These are phyloP conservation scores for Alternaria conjuncta DNA, from an alignment of 2,329 filamentous ascomycete genomes.

Conservation along the genomic window DNA sequence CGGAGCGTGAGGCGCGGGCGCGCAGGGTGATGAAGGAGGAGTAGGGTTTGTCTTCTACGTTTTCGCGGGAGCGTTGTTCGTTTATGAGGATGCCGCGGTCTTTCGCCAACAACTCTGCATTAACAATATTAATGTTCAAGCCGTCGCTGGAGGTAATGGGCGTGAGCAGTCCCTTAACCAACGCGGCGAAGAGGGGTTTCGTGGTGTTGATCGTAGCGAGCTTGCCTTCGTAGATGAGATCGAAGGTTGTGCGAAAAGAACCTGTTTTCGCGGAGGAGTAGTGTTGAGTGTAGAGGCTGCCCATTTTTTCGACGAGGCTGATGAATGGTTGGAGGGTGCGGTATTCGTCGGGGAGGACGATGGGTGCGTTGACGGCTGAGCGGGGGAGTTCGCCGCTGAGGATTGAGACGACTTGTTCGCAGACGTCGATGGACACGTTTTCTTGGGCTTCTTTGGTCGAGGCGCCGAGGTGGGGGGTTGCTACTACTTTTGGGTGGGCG, in stretches of 20 bases:
- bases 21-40: slow-evolving; percentile 74
- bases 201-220: slow-evolving; percentile 75
- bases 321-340: slow-evolving; percentile 79
- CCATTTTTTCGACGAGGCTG: slow-evolving; percentile 78
- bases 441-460: slow-evolving; percentile 84
- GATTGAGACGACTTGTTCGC: slow-evolving; percentile 77
- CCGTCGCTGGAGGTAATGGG: slow-evolving; percentile 71
- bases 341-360: slow-evolving; percentile 83
- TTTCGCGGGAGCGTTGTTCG: slow-evolving; percentile 71
- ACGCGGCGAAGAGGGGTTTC: slow-evolving; percentile 76
- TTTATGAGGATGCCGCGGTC: slow-evolving; percentile 80
- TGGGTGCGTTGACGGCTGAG: slow-evolving; percentile 78
- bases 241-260: slow-evolving; percentile 70
- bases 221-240: slow-evolving; percentile 78
- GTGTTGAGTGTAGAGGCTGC: slow-evolving; percentile 79
- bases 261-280: slow-evolving; percentile 56
- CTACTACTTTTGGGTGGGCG: slow-evolving; percentile 73
- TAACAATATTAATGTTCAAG: slow-evolving; percentile 80
- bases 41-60: slow-evolving; percentile 67
- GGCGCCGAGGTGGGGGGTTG: slow-evolving; percentile 80
- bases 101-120: slow-evolving; percentile 75
- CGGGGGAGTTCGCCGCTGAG: slow-evolving; percentile 75
- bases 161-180: slow-evolving; percentile 76
- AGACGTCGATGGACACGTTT: slow-evolving; percentile 83
- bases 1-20: slow-evolving; percentile 55